Conservation (phyloP, 2,329 filamentous ascomycete species). For the Bipolaris sorokiniana region DNA sequence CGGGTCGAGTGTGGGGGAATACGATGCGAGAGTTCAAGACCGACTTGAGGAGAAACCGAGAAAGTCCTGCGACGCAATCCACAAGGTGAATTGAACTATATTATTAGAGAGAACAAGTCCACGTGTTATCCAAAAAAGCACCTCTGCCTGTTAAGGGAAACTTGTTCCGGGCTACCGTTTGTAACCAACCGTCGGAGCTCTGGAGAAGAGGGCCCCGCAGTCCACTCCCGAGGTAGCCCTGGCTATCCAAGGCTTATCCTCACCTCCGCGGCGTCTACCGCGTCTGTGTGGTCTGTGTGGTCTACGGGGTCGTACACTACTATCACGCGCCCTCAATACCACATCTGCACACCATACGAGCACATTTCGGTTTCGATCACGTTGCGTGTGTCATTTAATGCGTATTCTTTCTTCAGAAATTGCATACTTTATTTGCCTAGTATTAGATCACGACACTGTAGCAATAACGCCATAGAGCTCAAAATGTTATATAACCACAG, state of each 20-base stretch:
- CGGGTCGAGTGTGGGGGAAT: conserved; percentile 14
- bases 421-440: conserved; percentile 28
- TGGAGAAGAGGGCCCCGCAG: conserved; percentile 10
- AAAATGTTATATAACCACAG: conserved; percentile 35
- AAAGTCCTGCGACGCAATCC: neutral
- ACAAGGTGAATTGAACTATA: neutral
- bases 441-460: conserved; percentile 39
- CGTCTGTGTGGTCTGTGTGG: conserved; percentile 3
- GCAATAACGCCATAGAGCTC: conserved; percentile 33
- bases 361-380: neutral
- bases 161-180: conserved; percentile 20
- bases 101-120: neutral
- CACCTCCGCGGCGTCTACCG: conserved; percentile 12
- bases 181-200: conserved; percentile 9
- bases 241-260: conserved; percentile 19
- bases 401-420: conserved; percentile 4
- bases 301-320: neutral
- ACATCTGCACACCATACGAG: neutral
- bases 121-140: conserved; percentile 13
- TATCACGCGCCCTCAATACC: neutral
- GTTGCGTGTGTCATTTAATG: neutral
- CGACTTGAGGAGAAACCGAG: conserved; percentile 1
- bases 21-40: conserved; percentile 9
- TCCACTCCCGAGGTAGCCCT: conserved; percentile 18
- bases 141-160: conserved; percentile 24